Base-by-base conservation (phyloP, 2,329 filamentous ascomycete genomes). In the Neofusicoccum sp. region DNA sequence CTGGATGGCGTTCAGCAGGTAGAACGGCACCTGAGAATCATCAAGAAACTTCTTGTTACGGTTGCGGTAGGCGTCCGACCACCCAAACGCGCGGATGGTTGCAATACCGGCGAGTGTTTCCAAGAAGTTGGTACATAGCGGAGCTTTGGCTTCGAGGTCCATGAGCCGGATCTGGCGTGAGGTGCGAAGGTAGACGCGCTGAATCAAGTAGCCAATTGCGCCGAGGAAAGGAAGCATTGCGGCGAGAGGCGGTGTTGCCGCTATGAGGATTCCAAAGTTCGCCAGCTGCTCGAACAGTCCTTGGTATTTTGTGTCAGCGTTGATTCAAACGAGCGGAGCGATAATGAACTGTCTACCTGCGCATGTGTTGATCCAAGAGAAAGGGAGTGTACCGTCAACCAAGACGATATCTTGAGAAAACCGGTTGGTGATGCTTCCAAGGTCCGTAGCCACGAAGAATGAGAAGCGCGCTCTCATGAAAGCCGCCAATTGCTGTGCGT, bases 11-110 rank as follows among this genome's bases (percentile, higher is more conserved):
- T 76, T 72, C 11, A 80, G 68, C 1, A 80, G 72, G 63, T 80
- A 81, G 63, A 74, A 79, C 0, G 79, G 77, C 1, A 70, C 69
- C 61, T 81, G 79, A 6, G 74, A 75, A 26, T 64, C 64, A 58
- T 80, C 74, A 6, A 81, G 71, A 16, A 75, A 63, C 1, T 65
- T 56, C 0, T 74, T 69, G 1, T 73, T 76, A 47, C 77, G 76
- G 11, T 75, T 64, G 0, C 73, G 69, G 33, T 78, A 72, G 2
- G 71, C 67, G 4, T 65, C 65, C n/a, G 75, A 72, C 80, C 81
- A 83, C 1, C 74, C 74, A 58, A 82, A 83, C 0, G 82, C 78
- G 7, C 82, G 79, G 36, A 85, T 79, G 0, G 80, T 84, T 0
- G 75, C 63, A 0, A 84, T 64, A 0, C 82, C 82, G 7, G 73